Base-by-base conservation (phyloP, 768 basidiomycete genomes). In the Asterophora parasitica region DNA sequence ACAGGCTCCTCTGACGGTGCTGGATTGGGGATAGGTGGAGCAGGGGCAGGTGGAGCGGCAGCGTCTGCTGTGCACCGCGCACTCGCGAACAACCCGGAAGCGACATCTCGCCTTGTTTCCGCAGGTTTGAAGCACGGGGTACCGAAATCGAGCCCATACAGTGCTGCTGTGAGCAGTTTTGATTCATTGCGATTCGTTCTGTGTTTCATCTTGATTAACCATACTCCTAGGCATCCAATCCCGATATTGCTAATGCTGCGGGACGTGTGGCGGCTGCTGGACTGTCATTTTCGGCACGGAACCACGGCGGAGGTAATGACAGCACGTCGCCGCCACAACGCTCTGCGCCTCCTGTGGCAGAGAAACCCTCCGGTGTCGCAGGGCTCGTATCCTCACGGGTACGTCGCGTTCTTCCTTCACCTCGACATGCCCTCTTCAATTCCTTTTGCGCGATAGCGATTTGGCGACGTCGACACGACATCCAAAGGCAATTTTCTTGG, bases 251-350 rank as follows among this genome's bases (percentile, higher is more conserved):
- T 16, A 69, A 61, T 42, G 69, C 74, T 8, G 64, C 75, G 30
- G 80, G 80, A 5, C 74, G 80, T 19, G 73, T 84, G 26, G 81
- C 82, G 1, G 79, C 82, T 4, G 76, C 79, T 3, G 72, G 79
- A 15, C 60, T 72, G 8, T 69, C 76, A 28, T 75, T 81, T 53
- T 64, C 65, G 11, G 54, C 47, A 31, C 54, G 57, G 42, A 57
- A 56, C 47, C 58, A 57, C 54, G 52, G 30, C 51, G 58, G 37
- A 3, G 23, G 23, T n/a, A n/a, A n/a, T n/a, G n/a, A n/a, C 43
- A 42, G 12, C 58, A 38, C 39, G 30, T 31, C 56, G 11, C 32
- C 50, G 31, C 51, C 53, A 33, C 42, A 19, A 12, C 51, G 41
- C 2, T 41, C 35, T 3, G 20, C 45, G 13, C 62, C 66, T 47